These are phyloP conservation scores for Wickerhamomyces xylosicus DNA, from an alignment of 805 yeast genomes.

Conservation along the genomic window DNA sequence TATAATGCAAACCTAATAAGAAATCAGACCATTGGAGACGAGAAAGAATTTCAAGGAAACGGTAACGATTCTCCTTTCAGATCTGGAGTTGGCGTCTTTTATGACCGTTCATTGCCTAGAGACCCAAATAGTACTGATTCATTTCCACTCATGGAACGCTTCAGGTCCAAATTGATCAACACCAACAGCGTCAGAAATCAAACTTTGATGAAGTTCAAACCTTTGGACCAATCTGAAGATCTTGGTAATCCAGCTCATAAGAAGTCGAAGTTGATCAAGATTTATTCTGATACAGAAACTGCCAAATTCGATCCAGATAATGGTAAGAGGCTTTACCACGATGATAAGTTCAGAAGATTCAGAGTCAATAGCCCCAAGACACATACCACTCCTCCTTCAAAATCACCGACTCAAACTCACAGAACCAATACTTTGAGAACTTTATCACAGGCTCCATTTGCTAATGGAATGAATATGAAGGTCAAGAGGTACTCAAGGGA, in stretches of 20 bases:
- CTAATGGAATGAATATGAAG: not conserved
- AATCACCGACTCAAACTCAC: not conserved
- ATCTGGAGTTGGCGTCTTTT: not conserved
- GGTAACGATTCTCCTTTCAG: not conserved
- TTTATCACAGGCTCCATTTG: not conserved
- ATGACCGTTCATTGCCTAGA: not conserved
- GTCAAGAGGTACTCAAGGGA: not conserved
- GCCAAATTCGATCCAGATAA: conserved; percentile 45
- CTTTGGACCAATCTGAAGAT: conserved; percentile 15
- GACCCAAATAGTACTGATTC: not conserved
- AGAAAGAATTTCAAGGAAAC: not conserved
- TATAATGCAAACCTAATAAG: too few species aligned
- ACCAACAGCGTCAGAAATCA: not conserved
- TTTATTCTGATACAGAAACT: conserved; percentile 57
- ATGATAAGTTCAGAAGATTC: conserved; percentile 38
- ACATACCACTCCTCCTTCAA: not conserved
- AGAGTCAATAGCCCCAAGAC: conserved; percentile 3
- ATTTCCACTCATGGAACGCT: not conserved
- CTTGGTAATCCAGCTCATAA: conserved; percentile 6
- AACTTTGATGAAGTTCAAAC: conserved; percentile 12
- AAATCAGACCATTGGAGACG: not conserved
- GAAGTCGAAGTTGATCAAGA: conserved; percentile 31
- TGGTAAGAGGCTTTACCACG: conserved; percentile 45
- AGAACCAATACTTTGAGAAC: not conserved
- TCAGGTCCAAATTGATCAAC: not conserved